Evolutionary conservation across 83 land plant species (phyloP).

Genomic region (Thuja plicata): DNA sequence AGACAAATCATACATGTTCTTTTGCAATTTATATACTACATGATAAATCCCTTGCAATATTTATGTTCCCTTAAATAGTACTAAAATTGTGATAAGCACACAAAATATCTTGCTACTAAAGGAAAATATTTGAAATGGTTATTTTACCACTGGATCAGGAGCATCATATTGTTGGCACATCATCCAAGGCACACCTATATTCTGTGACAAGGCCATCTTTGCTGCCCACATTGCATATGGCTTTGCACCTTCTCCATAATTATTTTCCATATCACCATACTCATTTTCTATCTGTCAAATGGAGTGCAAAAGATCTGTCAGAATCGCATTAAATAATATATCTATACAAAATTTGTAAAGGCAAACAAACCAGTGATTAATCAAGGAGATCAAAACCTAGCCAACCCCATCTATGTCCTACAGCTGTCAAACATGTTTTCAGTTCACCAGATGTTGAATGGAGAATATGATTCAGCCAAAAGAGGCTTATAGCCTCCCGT

Average conservation of each 20-base stretch:
- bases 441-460: background rate
- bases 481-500: background rate
- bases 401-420: background rate
- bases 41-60: background rate
- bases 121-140: background rate
- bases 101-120: conserved; percentile 3
- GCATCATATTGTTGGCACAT: conserved; percentile 86
- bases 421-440: background rate
- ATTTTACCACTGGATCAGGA: conserved; percentile 74
- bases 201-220: conserved; percentile 75
- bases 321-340: background rate
- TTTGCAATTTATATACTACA: background rate
- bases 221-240: conserved; percentile 84
- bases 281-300: conserved; percentile 77
- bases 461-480: background rate
- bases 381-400: background rate
- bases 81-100: background rate
- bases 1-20: background rate
- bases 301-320: background rate
- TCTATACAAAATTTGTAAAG: background rate
- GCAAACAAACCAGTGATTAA: background rate
- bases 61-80: background rate
- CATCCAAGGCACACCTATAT: conserved; percentile 88
- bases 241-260: conserved; percentile 69
- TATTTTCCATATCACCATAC: conserved; percentile 54